Evolutionary conservation across 371 early-diverging fungal species (phyloP).

Genomic region (Mucor indicus): DNA sequence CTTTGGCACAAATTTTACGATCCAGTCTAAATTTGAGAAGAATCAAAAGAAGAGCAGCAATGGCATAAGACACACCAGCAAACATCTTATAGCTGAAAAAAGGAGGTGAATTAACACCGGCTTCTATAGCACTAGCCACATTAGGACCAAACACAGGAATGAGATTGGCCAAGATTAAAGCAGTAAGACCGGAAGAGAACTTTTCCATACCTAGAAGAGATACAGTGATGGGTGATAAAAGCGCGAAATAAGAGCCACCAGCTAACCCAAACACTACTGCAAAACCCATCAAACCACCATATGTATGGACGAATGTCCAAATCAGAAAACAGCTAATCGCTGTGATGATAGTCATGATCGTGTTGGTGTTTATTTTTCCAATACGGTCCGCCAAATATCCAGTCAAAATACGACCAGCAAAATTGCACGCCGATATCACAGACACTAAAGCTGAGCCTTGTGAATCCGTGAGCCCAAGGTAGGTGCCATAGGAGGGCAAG

Average conservation of each 20-base stretch:
- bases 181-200: constrained; percentile 36
- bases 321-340: constrained; percentile 52
- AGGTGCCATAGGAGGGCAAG: constrained; percentile 29
- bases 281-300: constrained; percentile 45
- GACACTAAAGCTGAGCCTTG: constrained; percentile 31
- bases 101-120: constrained; percentile 15
- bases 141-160: constrained; percentile 31
- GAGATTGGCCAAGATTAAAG: constrained; percentile 27
- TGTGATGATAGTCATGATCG: constrained; percentile 40
- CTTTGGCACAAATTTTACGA: constrained; percentile 9
- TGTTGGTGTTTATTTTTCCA: constrained; percentile 58
- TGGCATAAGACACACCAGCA: constrained; percentile 24
- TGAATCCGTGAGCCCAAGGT: constrained; percentile 21
- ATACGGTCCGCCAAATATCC: constrained; percentile 41
- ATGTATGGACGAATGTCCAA: constrained; percentile 58
- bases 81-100: constrained; percentile 36
- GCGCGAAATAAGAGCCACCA: constrained; percentile 46
- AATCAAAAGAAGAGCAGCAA: constrained; percentile 18
- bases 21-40: constrained; percentile 25
- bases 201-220: constrained; percentile 31
- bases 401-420: constrained; percentile 26
- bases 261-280: constrained; percentile 55
- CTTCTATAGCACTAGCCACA: constrained; percentile 36
- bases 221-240: constrained; percentile 36
- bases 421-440: constrained; percentile 24